These are phyloP conservation scores for Rhodotorula sphaerocarpa DNA, from an alignment of 768 basidiomycete species.

Conservation along the genomic window DNA sequence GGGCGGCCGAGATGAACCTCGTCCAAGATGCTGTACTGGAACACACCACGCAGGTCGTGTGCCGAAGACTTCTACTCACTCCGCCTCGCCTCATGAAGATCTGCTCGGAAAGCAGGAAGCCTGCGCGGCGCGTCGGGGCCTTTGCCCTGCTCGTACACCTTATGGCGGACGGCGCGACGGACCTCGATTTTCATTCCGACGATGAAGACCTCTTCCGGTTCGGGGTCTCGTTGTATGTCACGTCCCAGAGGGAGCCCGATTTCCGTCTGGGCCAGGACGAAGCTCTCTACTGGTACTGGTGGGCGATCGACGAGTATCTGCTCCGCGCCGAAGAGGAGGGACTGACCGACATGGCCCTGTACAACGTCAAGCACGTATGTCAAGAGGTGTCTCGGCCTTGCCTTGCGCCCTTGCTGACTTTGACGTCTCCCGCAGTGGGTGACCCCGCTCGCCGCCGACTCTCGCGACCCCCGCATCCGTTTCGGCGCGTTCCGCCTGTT, in stretches of 20 bases:
- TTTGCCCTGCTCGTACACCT: neutral
- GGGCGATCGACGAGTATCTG: neutral
- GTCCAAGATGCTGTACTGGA: too few relatives aligned
- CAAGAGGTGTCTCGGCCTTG: neutral
- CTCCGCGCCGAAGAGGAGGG: neutral
- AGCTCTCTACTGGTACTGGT: neutral
- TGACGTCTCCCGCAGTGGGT: neutral
- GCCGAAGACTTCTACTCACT: neutral
- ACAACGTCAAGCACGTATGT: constrained; percentile 4
- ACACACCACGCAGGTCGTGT: too few relatives aligned
- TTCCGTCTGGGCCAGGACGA: neutral
- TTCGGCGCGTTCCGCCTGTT: constrained; percentile 13
- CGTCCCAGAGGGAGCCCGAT: neutral
- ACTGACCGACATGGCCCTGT: neutral
- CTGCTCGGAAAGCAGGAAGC: neutral
- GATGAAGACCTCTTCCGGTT: neutral
- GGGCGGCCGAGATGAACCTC: too few relatives aligned
- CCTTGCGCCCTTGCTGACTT: neutral
- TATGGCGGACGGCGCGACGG: neutral
- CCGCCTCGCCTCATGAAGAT: neutral
- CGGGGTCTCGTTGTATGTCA: too few relatives aligned
- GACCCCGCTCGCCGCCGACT: constrained; percentile 6
- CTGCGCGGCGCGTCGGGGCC: neutral
- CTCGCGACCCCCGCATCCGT: neutral
- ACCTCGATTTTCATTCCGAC: neutral